Evolutionary conservation across 495 filamentous ascomycete genomes (phyloP), one percentile per base, ranked within the genome.

Genomic region (Aspergillus diversus): DNA sequence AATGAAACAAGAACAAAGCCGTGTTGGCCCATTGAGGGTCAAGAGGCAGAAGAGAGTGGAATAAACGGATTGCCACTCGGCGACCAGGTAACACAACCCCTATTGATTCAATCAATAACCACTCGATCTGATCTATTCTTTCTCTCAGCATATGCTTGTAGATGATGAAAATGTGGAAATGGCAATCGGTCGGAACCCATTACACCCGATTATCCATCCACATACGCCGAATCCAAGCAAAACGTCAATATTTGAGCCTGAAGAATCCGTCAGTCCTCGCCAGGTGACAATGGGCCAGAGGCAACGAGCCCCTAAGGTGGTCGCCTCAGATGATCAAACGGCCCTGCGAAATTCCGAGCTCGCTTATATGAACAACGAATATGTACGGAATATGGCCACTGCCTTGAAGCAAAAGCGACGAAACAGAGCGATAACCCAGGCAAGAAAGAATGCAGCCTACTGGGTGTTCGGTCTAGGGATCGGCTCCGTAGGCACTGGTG

Each of bases 351-450:
- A 84, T 60, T 68, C 70, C 9, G 81, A 84, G 12, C 69, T 92
- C 15, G 82, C 78, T 9, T 64, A 75, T n/a, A 89, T 87, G 86
- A 83, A 84, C 57, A 67, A 79, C 0, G 72, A 87, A 33, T 93
- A 92, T 57, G 52, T 84, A 37, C 56, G 67, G 1, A 84, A 84
- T 50, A 87, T 85, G 79, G 78, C 75, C 13, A 63, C 65, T 39
- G 81, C 77, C 17, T 70, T 68, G 35, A 77, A 73, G 31, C 71
- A 75, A 5, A 89, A 84, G 61, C 57, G 68, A 15, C 62, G 73
- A 12, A 74, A 77, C 54, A 83, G 75, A 59, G 52, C 71, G 6
- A 62, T 67, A 5, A 70, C 69, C 0, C 70, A 80, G 27, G 77
- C 81, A n/a, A 87, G 83, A 70, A 83, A 81, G 60, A 87, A 87